Evolutionary conservation across 2,329 filamentous ascomycete genomes (phyloP).

Genomic region (Phialophora verrucosa): DNA sequence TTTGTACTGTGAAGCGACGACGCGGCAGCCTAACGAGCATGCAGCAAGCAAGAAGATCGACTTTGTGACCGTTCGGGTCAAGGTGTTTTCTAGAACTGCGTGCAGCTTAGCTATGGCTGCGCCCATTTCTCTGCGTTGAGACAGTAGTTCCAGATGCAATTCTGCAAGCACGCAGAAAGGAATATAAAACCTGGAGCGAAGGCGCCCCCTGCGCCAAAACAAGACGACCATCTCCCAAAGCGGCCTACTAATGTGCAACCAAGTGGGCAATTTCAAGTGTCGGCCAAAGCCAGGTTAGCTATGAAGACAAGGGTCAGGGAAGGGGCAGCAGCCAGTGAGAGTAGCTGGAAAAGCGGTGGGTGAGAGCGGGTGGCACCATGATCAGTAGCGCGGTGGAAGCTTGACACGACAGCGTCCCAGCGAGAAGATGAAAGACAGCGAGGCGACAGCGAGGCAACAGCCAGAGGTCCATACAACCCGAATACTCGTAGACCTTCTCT

Average conservation of each 20-base stretch:
- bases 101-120: not conserved
- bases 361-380: not conserved
- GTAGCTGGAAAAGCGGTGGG: constrained; percentile 7
- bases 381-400: constrained; percentile 1
- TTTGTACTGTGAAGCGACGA: not conserved
- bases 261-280: constrained; percentile 19
- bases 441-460: not conserved
- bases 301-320: not conserved
- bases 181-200: not conserved
- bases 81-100: not conserved
- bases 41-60: not conserved
- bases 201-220: constrained; percentile 15
- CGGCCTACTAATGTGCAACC: constrained; percentile 13
- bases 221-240: constrained; percentile 17
- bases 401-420: constrained; percentile 13
- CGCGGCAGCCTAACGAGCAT: not conserved
- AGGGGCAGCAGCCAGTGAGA: constrained; percentile 16
- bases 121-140: not conserved
- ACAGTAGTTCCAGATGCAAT: not conserved
- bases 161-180: not conserved
- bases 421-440: not conserved
- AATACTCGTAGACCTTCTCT: no score
- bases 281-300: constrained; percentile 5
- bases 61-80: not conserved
- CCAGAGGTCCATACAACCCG: not conserved